phyloP scores from a whole-genome alignment of 495 filamentous ascomycete genomes.

The Trichoderma virens region DNA sequence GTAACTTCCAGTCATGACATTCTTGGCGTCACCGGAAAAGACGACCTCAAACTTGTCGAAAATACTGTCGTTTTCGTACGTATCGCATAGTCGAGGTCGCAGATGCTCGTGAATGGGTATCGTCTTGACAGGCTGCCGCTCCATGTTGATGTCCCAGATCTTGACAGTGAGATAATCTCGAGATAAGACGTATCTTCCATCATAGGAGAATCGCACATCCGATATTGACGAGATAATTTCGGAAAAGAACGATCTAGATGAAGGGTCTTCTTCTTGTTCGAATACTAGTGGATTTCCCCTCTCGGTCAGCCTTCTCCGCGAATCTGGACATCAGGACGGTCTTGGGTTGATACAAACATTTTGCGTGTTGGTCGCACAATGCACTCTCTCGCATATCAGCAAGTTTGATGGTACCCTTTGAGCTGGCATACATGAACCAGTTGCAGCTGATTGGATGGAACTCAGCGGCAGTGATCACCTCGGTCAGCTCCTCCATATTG shows the following conservation, averaged over 20 bases:
- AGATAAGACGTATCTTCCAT: slow-evolving; percentile 94
- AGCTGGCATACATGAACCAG: slow-evolving; percentile 99
- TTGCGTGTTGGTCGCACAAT: slow-evolving; percentile 89
- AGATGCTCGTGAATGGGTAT: slow-evolving; percentile 98
- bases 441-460: slow-evolving; percentile 98
- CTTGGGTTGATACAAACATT: slow-evolving; percentile 48
- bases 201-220: slow-evolving; percentile 92
- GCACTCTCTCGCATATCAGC: slow-evolving; percentile 97
- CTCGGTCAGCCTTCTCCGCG: neutral
- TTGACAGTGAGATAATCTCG: slow-evolving; percentile 98
- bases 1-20: slow-evolving; percentile 99
- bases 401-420: slow-evolving; percentile 97
- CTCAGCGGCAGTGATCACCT: slow-evolving; percentile 96
- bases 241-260: slow-evolving; percentile 96
- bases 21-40: slow-evolving; percentile 95
- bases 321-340: neutral
- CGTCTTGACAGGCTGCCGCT: slow-evolving; percentile 91
- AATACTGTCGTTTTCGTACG: slow-evolving; percentile 98
- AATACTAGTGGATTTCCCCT: slow-evolving; percentile 55
- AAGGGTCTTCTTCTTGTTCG: slow-evolving; percentile 98
- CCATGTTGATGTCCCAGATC: slow-evolving; percentile 99
- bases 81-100: slow-evolving; percentile 89
- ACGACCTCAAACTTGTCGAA: slow-evolving; percentile 99
- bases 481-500: slow-evolving; percentile 98
- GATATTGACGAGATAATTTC: slow-evolving; percentile 99